Evolutionary conservation across 768 basidiomycete species (phyloP).

Genomic region (Exidia glandulosa): DNA sequence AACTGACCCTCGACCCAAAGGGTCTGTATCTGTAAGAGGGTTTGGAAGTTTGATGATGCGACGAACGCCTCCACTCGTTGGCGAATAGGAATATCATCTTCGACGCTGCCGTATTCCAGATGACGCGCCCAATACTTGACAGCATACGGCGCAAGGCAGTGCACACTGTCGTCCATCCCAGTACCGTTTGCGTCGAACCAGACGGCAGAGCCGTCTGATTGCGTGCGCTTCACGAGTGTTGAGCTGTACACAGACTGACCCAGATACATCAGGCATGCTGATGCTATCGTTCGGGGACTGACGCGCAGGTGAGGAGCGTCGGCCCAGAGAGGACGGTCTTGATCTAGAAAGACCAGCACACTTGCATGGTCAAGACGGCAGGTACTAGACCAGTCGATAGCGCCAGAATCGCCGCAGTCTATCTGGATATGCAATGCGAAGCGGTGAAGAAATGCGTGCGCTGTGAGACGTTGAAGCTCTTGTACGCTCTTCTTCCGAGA

Average conservation of each 20-base stretch:
- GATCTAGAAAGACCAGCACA: conserved; percentile 15
- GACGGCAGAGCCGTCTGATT: too few species aligned
- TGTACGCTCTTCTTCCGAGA: not conserved
- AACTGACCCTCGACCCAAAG: conserved; percentile 21
- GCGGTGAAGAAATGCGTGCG: too few species aligned
- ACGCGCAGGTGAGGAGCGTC: not conserved
- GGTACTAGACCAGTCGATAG: not conserved
- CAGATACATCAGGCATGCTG: conserved; percentile 20
- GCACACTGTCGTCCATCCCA: too few species aligned
- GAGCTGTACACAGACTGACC: too few species aligned
- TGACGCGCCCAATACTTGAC: too few species aligned
- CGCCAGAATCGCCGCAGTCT: not conserved
- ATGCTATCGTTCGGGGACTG: conserved; percentile 6
- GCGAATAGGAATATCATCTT: not conserved
- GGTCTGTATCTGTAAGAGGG: conserved; percentile 20
- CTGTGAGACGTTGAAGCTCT: too few species aligned
- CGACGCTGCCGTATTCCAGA: conserved; percentile 11
- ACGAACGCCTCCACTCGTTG: conserved; percentile 14
- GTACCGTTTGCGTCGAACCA: too few species aligned
- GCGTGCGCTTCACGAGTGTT: too few species aligned
- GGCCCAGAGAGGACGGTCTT: conserved; percentile 9
- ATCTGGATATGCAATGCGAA: not conserved
- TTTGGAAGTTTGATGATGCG: conserved; percentile 19
- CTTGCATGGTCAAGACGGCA: conserved; percentile 21
- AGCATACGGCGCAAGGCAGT: too few species aligned